Base-by-base conservation (phyloP, 176 grass and related monocot species). In the Paspalum notatum region DNA sequence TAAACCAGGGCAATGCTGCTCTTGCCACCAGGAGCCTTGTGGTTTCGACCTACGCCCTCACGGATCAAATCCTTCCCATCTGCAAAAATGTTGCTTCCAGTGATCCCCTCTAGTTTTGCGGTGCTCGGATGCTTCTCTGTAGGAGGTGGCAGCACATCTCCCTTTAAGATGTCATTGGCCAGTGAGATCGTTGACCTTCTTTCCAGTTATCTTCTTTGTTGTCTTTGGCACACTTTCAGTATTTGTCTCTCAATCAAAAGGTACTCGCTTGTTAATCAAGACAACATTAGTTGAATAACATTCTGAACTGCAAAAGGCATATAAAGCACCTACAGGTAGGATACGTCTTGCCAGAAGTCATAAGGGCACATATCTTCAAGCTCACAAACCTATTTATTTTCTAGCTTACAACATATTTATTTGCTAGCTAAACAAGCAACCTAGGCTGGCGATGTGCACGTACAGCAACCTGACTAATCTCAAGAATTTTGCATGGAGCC, bases 1-100 rank as follows among this genome's bases (percentile, higher is more conserved):
- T 88, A 97, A 88, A 93, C 66, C 74, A 97, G 79, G 0, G 91
- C 72, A 53, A 97, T 97, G 89, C 86, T 97, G 91, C 91, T 97
- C 44, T 88, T 89, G 1, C 94, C 94, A 42, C 94, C 94, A 1
- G 94, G 94, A 52, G 94, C 91, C 60, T 97, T 93, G 94, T 91
- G 94, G 75, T 75, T 77, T 59, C 94, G 86, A 48, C 78, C 71
- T 52, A 82, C 59, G 21, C 74, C 91, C 32, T 89, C 74, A n/a
- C 77, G 84, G 49, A 78, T 39, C 4, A 82, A 77, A 15, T 85
- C 89, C 71, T 93, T 87, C 12, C 82, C 91, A 44, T 93, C 94
- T 32, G 91, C 88, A 78, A 97, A 97, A 57, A 97, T 97, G 68
- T 97, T 87, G 38, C 84, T 91, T 17, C 94, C 94, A 38, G 82